Conservation (phyloP, 495 filamentous ascomycete species). For the Annulohypoxylon moriforme region DNA sequence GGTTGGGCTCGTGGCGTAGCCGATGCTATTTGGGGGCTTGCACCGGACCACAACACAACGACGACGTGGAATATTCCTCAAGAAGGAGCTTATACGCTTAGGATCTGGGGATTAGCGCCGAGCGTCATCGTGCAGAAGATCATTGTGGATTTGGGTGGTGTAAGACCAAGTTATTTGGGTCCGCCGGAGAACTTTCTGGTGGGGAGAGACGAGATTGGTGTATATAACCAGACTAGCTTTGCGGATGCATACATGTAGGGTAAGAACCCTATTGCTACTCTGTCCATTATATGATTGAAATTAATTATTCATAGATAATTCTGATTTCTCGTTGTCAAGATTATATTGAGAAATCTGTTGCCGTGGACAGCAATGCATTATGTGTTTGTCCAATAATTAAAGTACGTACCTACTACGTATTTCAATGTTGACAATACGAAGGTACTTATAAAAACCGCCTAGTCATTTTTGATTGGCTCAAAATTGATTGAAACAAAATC, state of each 20-base stretch:
- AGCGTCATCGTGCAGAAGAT: conserved; percentile 77
- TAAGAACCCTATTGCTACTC: neutral
- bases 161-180: conserved; percentile 72
- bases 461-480: neutral
- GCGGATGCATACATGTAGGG: conserved; percentile 30
- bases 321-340: too few relatives aligned
- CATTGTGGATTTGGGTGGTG: conserved; percentile 74
- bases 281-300: neutral
- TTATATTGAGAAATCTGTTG: too few relatives aligned
- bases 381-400: too few relatives aligned
- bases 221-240: conserved; percentile 57
- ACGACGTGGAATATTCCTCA: conserved; percentile 60
- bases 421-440: neutral
- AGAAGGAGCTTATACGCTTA: conserved; percentile 67
- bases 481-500: conserved; percentile 18
- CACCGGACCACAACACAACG: conserved; percentile 59
- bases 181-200: conserved; percentile 74
- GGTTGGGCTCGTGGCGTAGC: conserved; percentile 69
- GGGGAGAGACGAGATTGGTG: conserved; percentile 55
- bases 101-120: conserved; percentile 71
- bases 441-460: neutral
- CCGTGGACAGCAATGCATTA: too few relatives aligned
- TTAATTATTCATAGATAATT: too few relatives aligned
- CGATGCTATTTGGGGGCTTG: conserved; percentile 67
- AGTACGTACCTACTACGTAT: too few relatives aligned